Evolutionary conservation across 768 basidiomycete species (phyloP), one percentile per base, ranked within the genome.

Genomic region (Tylopilus sp.): DNA sequence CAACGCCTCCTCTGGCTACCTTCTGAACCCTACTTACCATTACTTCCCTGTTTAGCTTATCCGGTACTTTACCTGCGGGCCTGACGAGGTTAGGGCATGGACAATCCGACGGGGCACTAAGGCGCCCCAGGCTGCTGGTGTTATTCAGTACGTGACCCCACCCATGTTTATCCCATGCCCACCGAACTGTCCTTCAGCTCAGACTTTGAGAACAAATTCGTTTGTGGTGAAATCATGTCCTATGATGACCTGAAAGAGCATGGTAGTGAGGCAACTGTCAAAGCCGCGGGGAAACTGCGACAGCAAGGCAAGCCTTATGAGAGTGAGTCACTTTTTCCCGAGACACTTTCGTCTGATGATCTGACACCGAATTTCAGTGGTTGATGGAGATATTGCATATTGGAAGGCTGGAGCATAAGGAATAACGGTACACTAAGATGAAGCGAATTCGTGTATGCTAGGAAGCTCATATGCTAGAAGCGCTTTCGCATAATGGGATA

Each of bases 251-350:
- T 99, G 53, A 86, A 86, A 63, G 93, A 97, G 69, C 76, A 94
- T 59, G 95, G 94, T 11, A 88, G 87, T 55, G 97, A 99, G 75
- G 56, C 81, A 7, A 83, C 88, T 17, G 95, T 97, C 64, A 98
- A 98, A 72, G 91, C 94, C 21, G 91, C 89, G 17, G 95, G 95
- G 28, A 97, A 95, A 74, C 79, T 94, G 49, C 77, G 91, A 65
- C 95, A 98, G 65, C 94, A 97, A 69, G 95, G 95, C 57, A 98
- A 98, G 70, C 89, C 93, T 3, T 99, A 95, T 67, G 93, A 95
- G 71, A 92, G 90, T 91, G 56, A 60, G 88, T 77, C 13, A 9
- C 5, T 11, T 44, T 40, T 6, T 13, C 10, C 35, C 20, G 21
- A 28, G 13, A 36, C 26, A 28, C 30, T 46, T 28, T 17, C 35